A percentile compares a stretch with the other conserved stretches of the same genome.
These are phyloP conservation scores for Kluyveromyces aestuarii DNA, from an alignment of 805 yeast species.

Conservation along the genomic window DNA sequence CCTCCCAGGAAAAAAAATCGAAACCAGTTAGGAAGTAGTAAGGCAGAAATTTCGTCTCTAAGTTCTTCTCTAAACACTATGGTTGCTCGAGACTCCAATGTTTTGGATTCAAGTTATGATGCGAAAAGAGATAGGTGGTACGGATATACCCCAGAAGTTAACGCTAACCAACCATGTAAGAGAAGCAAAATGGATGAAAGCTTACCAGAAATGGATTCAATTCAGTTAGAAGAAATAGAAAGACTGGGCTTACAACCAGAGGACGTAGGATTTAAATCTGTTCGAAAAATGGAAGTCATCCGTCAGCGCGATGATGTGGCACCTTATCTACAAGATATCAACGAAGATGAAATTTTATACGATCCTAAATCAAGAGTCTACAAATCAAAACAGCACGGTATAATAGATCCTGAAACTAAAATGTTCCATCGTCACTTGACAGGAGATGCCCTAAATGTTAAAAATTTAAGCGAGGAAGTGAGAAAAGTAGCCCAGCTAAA, in stretches of 20 bases:
- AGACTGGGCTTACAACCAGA: conserved; percentile 6
- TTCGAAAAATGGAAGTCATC: conserved; percentile 26
- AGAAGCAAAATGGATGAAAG: conserved; percentile 3
- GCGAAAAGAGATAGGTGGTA: conserved; percentile 74
- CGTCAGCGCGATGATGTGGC: conserved; percentile 73
- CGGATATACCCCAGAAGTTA: conserved; percentile 44
- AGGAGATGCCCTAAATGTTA: conserved; percentile 50
- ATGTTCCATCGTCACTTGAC: conserved; percentile 46
- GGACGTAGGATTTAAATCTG: not conserved
- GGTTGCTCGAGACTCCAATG: conserved; percentile 2
- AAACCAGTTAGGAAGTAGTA: not conserved
- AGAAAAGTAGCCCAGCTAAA: conserved; percentile 33
- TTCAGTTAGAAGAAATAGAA: conserved; percentile 10
- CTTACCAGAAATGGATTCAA: conserved; percentile 1
- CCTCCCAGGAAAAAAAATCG: conserved; percentile 34
- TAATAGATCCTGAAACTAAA: conserved; percentile 30
- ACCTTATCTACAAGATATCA: conserved; percentile 46
- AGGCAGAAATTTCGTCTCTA: not conserved
- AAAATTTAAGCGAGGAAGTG: conserved; percentile 40
- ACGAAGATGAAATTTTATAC: conserved; percentile 37
- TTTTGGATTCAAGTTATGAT: conserved; percentile 40
- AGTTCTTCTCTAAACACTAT: not conserved
- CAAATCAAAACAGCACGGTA: conserved; percentile 27
- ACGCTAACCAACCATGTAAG: conserved; percentile 15
- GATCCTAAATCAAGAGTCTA: conserved; percentile 45